A percentile compares a stretch with the other conserved stretches of the same genome.
Conservation (phyloP, 371 early-diverging fungal species). For the Parasitella parasitica region DNA sequence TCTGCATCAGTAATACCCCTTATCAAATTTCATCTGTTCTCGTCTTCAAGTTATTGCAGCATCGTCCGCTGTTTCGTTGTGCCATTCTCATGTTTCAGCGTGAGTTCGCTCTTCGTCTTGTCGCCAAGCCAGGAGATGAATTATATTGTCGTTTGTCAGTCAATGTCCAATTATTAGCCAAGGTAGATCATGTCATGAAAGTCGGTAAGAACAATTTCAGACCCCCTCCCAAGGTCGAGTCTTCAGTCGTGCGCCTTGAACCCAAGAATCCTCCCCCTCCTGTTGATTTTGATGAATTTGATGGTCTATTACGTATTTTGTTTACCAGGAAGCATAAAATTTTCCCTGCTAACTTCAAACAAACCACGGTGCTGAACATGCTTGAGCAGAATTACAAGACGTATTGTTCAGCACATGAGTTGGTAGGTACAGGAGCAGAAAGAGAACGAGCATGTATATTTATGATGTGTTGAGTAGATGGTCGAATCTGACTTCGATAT, state of each 20-base stretch:
- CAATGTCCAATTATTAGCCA: constrained; percentile 96
- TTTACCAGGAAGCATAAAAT: constrained; percentile 97
- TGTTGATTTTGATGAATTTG: constrained; percentile 96
- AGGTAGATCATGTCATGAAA: constrained; percentile 98
- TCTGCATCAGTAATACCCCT: constrained; percentile 99
- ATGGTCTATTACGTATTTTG: constrained; percentile 93
- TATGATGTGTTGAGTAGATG: constrained; percentile 51
- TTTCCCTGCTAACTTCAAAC: constrained; percentile 90
- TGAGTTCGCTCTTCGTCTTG: constrained; percentile 98
- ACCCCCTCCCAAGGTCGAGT: constrained; percentile 99
- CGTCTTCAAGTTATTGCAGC: constrained; percentile 95
- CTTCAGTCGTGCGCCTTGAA: constrained; percentile 95
- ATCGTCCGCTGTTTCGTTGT: constrained; percentile 90
- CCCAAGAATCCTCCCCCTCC: constrained; percentile 94
- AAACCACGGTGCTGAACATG: constrained; percentile 81
- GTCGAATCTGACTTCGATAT: constrained; percentile 84
- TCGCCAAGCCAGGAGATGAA: constrained; percentile 94
- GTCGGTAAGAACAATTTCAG: constrained; percentile 98
- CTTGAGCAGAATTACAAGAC: constrained; percentile 95
- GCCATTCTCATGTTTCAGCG: constrained; percentile 99
- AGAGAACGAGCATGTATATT: neutral
- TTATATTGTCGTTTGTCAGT: constrained; percentile 97
- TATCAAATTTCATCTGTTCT: constrained; percentile 99
- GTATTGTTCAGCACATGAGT: constrained; percentile 74
- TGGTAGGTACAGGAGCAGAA: constrained; percentile 31